phyloP scores from a whole-genome alignment of 2,329 filamentous ascomycete genomes.

The Phymatotrichopsis omnivora region DNA sequence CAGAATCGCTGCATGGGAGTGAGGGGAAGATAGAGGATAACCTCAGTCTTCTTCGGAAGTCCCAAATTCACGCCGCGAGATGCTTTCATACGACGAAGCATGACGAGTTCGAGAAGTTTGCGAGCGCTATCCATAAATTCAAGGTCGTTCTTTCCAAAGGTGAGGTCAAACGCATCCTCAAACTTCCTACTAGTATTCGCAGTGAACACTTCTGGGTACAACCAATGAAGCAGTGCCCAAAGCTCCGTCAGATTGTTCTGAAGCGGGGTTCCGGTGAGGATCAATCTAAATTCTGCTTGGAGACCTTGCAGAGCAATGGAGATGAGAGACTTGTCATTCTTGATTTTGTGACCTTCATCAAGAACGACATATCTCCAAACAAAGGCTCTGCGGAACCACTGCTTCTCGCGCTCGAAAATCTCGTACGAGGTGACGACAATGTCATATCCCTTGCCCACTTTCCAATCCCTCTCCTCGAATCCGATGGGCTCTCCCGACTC shows the following conservation, averaged over 20 bases:
- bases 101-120: constrained; percentile 46
- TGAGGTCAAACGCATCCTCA: constrained; percentile 47
- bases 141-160: constrained; percentile 44
- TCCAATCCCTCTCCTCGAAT: constrained; percentile 41
- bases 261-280: constrained; percentile 43
- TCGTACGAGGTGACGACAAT: constrained; percentile 45
- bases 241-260: constrained; percentile 50
- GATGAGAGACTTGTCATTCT: constrained; percentile 38
- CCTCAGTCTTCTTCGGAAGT: constrained; percentile 48
- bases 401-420: constrained; percentile 39
- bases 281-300: constrained; percentile 34
- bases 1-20: constrained; percentile 50
- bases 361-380: constrained; percentile 45
- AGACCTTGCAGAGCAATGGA: constrained; percentile 33
- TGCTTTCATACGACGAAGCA: constrained; percentile 50
- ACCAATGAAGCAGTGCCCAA: constrained; percentile 49
- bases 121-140: constrained; percentile 45
- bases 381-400: constrained; percentile 44
- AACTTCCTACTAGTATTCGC: constrained; percentile 44
- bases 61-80: constrained; percentile 46
- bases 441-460: constrained; percentile 41
- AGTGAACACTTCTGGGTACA: constrained; percentile 49
- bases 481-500: constrained; percentile 36
- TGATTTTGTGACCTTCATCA: constrained; percentile 46
- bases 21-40: constrained; percentile 48